Evolutionary conservation across 2,329 filamentous ascomycete species (phyloP).

Genomic region (Lomentospora prolificans): DNA sequence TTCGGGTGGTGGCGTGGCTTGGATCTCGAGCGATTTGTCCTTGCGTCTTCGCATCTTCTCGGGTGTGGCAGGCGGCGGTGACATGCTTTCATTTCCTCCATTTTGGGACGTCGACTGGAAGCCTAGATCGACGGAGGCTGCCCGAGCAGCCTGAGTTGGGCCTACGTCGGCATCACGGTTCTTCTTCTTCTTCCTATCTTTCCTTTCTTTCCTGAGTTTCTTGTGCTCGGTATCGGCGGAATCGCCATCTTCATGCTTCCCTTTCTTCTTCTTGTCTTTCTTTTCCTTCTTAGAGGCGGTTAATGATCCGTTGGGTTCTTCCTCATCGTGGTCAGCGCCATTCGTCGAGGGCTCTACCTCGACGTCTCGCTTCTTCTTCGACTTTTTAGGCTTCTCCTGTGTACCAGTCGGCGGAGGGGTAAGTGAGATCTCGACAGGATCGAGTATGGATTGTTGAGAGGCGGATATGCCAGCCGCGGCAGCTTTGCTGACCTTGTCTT

Average conservation of each 20-base stretch:
- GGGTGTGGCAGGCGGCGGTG: background rate
- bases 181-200: conserved; percentile 25
- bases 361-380: background rate
- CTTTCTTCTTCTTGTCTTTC: conserved; percentile 24
- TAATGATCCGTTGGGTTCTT: conserved; percentile 17
- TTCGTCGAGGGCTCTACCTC: background rate
- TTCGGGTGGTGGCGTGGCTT: background rate
- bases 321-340: conserved; percentile 14
- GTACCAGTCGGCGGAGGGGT: background rate
- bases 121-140: background rate
- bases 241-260: conserved; percentile 6
- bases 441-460: background rate
- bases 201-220: conserved; percentile 20
- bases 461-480: background rate
- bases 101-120: background rate
- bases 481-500: background rate
- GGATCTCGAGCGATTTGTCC: conserved; percentile 5
- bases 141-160: conserved; percentile 2
- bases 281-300: background rate
- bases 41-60: conserved; percentile 7
- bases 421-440: background rate
- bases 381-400: background rate
- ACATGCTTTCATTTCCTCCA: background rate
- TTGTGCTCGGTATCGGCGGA: conserved; percentile 13
- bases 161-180: conserved; percentile 8